Evolutionary conservation across 768 basidiomycete genomes (phyloP), one percentile per base, ranked within the genome.

Genomic region (Mycena rosella): DNA sequence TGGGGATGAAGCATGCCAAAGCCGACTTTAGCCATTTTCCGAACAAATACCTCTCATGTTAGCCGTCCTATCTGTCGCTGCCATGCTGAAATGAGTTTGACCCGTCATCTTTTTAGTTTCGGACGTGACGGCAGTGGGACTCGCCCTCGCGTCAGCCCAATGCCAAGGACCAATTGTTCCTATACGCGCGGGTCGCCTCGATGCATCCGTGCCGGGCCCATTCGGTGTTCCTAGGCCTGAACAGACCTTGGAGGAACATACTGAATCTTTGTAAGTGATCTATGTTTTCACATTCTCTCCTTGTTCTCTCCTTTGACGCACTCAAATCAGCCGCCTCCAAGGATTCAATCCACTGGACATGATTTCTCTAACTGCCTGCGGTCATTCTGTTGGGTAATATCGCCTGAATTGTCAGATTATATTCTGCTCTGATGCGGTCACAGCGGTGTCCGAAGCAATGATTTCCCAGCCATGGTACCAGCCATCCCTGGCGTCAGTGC

Each of bases 391-490:
- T 30, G 58, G 65, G 58, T 67, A 52, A 58, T 47, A 32, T 45
- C 44, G 44, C 38, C 51, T 47, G 27, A n/a, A 49, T 30, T 13
- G 14, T 51, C 53, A 32, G 27, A 51, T 14, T 36, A 38, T 49
- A 44, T 13, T 44, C 15, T n/a, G 34, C 20, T 30, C 57, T 52
- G n/a, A 61, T 9, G 36, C 34, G 27, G 30, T 26, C 24, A 42
- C 57, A 61, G 65, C 36, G 65, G 65, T 13, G 65, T 67, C 26
- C 58, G 56, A 49, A 60, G 56, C 53, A 54, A 58, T 34, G 65
- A 67, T 27, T 67, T 67, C 65, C 65, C 65, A 13, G 52, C 58
- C 34, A 60, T 67, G 48, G 65, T 67, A n/a, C 64, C 64, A 24
- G 49, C 38, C 53, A 47, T 47, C 52, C 45, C 58, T 11, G 58